Percentiles rank a stretch among this genome's conserved stretches.
These are phyloP conservation scores for Ajuga chamaepitys DNA, from an alignment of 257 asterid genomes.

Conservation along the genomic window DNA sequence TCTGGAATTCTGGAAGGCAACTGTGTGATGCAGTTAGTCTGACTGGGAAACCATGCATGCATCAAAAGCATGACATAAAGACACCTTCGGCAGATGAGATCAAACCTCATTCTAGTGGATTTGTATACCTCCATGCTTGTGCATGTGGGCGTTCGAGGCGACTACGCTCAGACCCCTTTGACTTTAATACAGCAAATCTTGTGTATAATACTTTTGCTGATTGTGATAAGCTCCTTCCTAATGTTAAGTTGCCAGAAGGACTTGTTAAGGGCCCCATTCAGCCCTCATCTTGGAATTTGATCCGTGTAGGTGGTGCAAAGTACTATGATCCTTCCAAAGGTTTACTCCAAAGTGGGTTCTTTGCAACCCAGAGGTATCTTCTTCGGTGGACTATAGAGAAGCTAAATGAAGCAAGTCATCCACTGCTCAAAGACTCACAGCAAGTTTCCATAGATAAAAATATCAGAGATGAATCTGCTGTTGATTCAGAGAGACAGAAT, in stretches of 20 bases:
- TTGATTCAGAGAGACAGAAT: slow-evolving; percentile 28
- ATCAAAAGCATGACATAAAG: slow-evolving; percentile 53
- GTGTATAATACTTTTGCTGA: slow-evolving; percentile 46
- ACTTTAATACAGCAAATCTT: slow-evolving; percentile 74
- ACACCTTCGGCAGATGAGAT: slow-evolving; percentile 26
- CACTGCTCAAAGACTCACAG: slow-evolving; percentile 25
- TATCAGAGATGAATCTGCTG: slow-evolving; percentile 25
- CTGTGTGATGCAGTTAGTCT: slow-evolving; percentile 91
- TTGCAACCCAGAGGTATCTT: slow-evolving; percentile 68
- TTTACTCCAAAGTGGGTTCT: slow-evolving; percentile 86
- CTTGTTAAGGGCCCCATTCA: slow-evolving; percentile 37
- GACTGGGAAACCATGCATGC: slow-evolving; percentile 95
- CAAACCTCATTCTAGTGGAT: slow-evolving; percentile 83
- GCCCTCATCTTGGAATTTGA: slow-evolving; percentile 65
- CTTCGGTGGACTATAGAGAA: slow-evolving; percentile 66
- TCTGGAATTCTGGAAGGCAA: slow-evolving; percentile 90
- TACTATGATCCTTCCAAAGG: slow-evolving; percentile 84
- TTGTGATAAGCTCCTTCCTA: slow-evolving; percentile 88
- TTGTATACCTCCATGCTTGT: slow-evolving; percentile 94
- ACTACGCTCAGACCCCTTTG: slow-evolving; percentile 79
- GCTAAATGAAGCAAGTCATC: slow-evolving; percentile 23
- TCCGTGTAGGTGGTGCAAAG: slow-evolving; percentile 80
- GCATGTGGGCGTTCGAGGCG: slow-evolving; percentile 97
- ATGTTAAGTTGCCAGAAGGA: slow-evolving; percentile 44
- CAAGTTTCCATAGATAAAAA: slow-evolving; percentile 25